A percentile compares a stretch with the other conserved stretches of the same genome.
phyloP scores from a whole-genome alignment of 345 rosid species.

The Citrus inodora region DNA sequence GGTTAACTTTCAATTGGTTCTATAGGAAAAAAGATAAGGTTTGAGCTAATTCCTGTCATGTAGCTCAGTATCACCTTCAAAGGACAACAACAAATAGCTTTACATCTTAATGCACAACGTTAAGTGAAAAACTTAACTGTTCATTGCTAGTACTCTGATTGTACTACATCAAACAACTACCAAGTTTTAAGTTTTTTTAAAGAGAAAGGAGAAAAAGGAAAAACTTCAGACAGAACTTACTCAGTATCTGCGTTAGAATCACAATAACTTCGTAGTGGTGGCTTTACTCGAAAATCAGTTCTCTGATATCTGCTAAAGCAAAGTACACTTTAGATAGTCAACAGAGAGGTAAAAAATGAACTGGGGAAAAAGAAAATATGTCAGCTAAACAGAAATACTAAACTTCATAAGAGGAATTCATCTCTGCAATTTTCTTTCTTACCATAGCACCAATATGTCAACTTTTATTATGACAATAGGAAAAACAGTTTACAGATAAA shows the following conservation, averaged over 20 bases:
- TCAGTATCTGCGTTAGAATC: constrained; percentile 44
- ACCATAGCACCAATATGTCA: too few species aligned
- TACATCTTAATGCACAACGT: not conserved
- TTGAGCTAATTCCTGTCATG: not conserved
- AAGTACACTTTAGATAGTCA: constrained; percentile 13
- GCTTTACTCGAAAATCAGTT: constrained; percentile 86
- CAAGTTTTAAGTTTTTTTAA: constrained; percentile 8
- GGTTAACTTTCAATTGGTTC: not conserved
- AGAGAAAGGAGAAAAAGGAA: not conserved
- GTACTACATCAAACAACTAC: not conserved
- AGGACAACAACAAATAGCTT: not conserved
- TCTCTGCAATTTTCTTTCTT: not conserved
- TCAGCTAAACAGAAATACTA: not conserved
- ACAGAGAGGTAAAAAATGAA: not conserved
- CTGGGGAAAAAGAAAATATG: not conserved
- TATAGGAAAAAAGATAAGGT: not conserved
- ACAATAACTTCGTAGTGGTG: constrained; percentile 53
- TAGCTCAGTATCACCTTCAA: not conserved
- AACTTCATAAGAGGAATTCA: not conserved
- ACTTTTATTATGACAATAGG: too few species aligned
- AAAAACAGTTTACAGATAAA: too few species aligned
- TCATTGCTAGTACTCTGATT: not conserved
- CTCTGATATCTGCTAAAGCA: constrained; percentile 70
- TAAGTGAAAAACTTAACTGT: not conserved
- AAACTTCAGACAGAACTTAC: constrained; percentile 35